Base-by-base conservation (phyloP, 805 yeast species). In the Hanseniaspora nectarophila region DNA sequence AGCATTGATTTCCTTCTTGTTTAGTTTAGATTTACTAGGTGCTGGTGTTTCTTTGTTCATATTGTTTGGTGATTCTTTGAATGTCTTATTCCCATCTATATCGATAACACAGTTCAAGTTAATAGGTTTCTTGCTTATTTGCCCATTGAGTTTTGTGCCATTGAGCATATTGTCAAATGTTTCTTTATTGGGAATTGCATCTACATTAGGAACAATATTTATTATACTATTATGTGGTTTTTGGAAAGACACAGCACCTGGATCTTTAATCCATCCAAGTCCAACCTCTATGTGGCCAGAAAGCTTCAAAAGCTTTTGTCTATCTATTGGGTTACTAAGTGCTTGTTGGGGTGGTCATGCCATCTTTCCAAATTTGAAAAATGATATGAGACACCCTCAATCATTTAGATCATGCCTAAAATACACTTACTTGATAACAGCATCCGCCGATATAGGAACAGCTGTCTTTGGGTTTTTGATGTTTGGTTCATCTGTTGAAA, bases 331-430 rank as follows among this genome's bases (percentile, higher is more conserved):
- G 2, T 71, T 83, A 28, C 72, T 80, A 54, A 75, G 83, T 73
- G 87, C 89, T 3, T 87, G 88, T 12, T 83, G 85, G 78, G 90
- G 90, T 53, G 92, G 92, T 2, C 90, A 83, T 62, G 85, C 87
- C 1, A 81, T 84, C 6, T 82, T 82, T 57, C 90, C 90, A 2
- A 85, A 81, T 59, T 67, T 83, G 42, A 80, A 77, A 62, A 68
- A 75, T 37, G 92, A 83, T 62, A 84, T 83, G 84, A 73, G 79
- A 60, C 80, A 75, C 52, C 87, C 87, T 6, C 62, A 69, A 29
- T 76, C 74, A 56, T 82, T 76, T 63, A 66, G 67, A 18, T 61
- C 63, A 15, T 78, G 87, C 55, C 70, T 82, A 60, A 67, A 70
- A 43, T 63, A 73, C 2, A 79, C 90, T 0, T 84, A 81, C 57